Conservation (phyloP, 83 land plant genomes). For the Picea abies region DNA sequence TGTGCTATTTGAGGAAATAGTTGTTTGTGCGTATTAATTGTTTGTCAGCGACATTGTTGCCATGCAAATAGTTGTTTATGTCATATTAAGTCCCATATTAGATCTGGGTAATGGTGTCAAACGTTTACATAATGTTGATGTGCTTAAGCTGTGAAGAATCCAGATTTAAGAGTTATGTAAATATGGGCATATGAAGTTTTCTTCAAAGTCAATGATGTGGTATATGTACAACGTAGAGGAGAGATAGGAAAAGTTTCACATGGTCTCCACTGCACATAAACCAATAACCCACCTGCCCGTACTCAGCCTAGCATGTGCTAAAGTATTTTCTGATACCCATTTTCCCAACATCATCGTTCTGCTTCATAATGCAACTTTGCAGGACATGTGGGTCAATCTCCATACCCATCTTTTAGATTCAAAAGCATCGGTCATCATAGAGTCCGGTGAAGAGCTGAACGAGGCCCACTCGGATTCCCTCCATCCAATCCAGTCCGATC, state of each 20-base stretch:
- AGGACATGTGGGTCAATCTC: conserved; percentile 15
- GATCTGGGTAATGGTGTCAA: too few relatives aligned
- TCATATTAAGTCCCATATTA: too few relatives aligned
- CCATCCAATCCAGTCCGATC: background rate
- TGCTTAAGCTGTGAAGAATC: too few relatives aligned
- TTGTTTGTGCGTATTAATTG: too few relatives aligned
- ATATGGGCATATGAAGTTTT: too few relatives aligned
- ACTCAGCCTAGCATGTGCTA: background rate
- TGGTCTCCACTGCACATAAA: conserved; percentile 10
- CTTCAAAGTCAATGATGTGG: background rate
- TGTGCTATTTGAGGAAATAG: too few relatives aligned
- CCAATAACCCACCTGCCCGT: background rate
- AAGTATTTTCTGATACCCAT: background rate
- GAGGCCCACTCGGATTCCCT: background rate
- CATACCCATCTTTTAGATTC: background rate
- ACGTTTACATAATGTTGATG: too few relatives aligned
- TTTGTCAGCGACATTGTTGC: too few relatives aligned
- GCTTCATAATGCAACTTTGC: background rate
- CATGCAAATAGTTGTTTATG: too few relatives aligned
- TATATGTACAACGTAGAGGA: background rate
- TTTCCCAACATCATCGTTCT: background rate
- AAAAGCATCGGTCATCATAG: background rate
- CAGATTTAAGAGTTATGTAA: too few relatives aligned
- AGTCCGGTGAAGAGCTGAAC: background rate
- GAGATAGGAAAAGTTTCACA: background rate